These are phyloP conservation scores for Penicillium diatomitis DNA, from an alignment of 495 filamentous ascomycete genomes.

Conservation along the genomic window DNA sequence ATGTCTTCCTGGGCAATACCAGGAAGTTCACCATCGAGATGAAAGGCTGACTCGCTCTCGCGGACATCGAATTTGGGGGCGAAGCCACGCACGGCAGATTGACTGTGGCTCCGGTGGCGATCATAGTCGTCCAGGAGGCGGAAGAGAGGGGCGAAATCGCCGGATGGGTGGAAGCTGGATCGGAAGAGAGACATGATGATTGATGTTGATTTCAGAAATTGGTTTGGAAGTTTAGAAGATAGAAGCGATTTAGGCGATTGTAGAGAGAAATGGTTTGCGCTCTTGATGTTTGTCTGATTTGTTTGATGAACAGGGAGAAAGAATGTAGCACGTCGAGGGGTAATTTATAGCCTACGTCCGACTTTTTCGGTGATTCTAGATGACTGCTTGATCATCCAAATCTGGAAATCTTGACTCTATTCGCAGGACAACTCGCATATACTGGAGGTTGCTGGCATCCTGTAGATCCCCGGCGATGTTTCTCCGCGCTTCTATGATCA, in stretches of 20 bases:
- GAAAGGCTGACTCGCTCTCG: slow-evolving; percentile 61
- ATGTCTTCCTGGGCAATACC: slow-evolving; percentile 73
- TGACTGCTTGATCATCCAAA: background rate
- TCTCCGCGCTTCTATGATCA: slow-evolving; percentile 19
- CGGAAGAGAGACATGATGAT: slow-evolving; percentile 32
- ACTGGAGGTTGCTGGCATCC: slow-evolving; percentile 3
- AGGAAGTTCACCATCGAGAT: slow-evolving; percentile 84
- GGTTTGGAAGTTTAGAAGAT: no score
- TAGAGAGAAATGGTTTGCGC: no score
- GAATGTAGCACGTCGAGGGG: background rate
- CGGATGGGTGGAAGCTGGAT: slow-evolving; percentile 17
- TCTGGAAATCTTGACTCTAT: background rate
- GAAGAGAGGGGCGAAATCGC: slow-evolving; percentile 38
- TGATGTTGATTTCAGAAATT: slow-evolving; percentile 1
- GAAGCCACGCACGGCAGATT: slow-evolving; percentile 39
- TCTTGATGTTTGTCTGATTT: no score
- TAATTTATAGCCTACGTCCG: background rate
- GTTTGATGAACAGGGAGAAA: no score
- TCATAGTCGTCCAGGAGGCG: slow-evolving; percentile 40
- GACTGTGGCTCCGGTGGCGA: slow-evolving; percentile 21
- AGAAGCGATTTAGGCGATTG: background rate
- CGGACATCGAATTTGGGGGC: slow-evolving; percentile 74
- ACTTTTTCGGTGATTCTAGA: background rate
- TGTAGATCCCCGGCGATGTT: slow-evolving; percentile 9
- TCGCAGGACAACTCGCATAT: background rate